These are phyloP conservation scores for Suhomyces bolitotheri DNA, from an alignment of 1,139 yeast species.

Conservation along the genomic window DNA sequence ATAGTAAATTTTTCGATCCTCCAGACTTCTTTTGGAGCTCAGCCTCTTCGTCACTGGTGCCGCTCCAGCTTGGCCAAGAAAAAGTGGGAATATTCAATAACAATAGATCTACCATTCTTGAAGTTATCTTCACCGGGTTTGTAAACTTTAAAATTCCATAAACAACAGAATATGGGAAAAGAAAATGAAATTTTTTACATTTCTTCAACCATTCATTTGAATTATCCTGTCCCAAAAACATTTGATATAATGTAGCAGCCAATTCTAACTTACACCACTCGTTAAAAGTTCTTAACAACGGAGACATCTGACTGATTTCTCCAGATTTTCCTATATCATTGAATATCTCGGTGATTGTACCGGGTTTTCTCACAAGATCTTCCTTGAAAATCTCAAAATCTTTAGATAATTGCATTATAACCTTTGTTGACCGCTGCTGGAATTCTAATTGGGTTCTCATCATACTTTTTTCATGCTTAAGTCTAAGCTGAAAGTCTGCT, in stretches of 20 bases:
- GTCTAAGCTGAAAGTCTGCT: constrained; percentile 57
- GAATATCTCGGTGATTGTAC: constrained; percentile 52
- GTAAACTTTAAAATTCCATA: constrained; percentile 76
- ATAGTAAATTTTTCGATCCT: constrained; percentile 61
- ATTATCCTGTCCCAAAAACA: constrained; percentile 77
- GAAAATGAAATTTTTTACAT: constrained; percentile 63
- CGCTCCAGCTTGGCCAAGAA: constrained; percentile 22
- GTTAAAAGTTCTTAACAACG: constrained; percentile 64
- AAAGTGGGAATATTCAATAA: constrained; percentile 67
- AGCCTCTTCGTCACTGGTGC: constrained; percentile 17
- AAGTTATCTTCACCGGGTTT: constrained; percentile 81
- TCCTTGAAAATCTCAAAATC: constrained; percentile 58
- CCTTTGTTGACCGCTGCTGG: constrained; percentile 60
- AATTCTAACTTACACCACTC: constrained; percentile 82
- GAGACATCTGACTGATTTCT: constrained; percentile 62
- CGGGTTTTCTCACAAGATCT: constrained; percentile 50
- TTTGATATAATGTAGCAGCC: constrained; percentile 79
- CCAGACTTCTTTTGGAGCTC: constrained; percentile 31
- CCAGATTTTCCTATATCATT: constrained; percentile 59
- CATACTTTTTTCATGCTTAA: constrained; percentile 60
- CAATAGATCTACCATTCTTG: constrained; percentile 73
- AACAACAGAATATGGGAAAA: constrained; percentile 76
- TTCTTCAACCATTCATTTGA: constrained; percentile 73
- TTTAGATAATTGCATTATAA: constrained; percentile 44
- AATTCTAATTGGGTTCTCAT: constrained; percentile 69